Conservation (phyloP, 441 rosid genomes). For the Pelargonium cotyledonis region DNA sequence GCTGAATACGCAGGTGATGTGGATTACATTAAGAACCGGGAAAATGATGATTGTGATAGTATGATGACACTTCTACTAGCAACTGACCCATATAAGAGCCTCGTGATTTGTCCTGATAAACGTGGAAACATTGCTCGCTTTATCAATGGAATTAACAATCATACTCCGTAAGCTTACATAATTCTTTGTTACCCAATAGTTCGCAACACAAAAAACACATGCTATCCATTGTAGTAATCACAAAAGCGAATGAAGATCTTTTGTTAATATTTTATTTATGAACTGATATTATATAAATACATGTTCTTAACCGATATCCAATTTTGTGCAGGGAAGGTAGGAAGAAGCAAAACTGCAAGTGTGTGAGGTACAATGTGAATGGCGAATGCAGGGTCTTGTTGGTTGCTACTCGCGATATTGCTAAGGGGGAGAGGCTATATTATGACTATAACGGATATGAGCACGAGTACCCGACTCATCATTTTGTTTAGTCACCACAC, state of each 20-base stretch:
- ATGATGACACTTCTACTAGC: conserved; percentile 85
- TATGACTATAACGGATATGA: conserved; percentile 66
- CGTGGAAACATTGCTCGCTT: conserved; percentile 84
- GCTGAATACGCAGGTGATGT: conserved; percentile 84
- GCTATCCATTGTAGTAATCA: conserved; percentile 2
- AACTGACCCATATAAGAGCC: conserved; percentile 53
- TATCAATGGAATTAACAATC: conserved; percentile 81
- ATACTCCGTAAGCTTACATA: conserved; percentile 48
- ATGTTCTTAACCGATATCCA: conserved; percentile 19
- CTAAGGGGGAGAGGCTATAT: conserved; percentile 61
- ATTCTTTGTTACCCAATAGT: conserved; percentile 8
- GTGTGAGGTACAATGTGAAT: conserved; percentile 76
- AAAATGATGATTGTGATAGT: conserved; percentile 79
- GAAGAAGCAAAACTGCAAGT: conserved; percentile 90
- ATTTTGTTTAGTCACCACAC: conserved; percentile 40
- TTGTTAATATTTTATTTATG: background rate
- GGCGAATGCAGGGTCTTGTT: conserved; percentile 81
- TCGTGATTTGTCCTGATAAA: conserved; percentile 82
- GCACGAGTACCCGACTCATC: conserved; percentile 64
- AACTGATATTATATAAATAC: conserved; percentile 9
- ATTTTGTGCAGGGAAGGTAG: conserved; percentile 70
- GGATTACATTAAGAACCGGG: conserved; percentile 67
- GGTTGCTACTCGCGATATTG: conserved; percentile 83
- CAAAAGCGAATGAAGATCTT: background rate
- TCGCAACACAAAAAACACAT: background rate